Percentiles rank a stretch among this genome's conserved stretches.
Evolutionary conservation across 768 basidiomycete genomes (phyloP).

Genomic region (Phlebiopsis flavidoalba): DNA sequence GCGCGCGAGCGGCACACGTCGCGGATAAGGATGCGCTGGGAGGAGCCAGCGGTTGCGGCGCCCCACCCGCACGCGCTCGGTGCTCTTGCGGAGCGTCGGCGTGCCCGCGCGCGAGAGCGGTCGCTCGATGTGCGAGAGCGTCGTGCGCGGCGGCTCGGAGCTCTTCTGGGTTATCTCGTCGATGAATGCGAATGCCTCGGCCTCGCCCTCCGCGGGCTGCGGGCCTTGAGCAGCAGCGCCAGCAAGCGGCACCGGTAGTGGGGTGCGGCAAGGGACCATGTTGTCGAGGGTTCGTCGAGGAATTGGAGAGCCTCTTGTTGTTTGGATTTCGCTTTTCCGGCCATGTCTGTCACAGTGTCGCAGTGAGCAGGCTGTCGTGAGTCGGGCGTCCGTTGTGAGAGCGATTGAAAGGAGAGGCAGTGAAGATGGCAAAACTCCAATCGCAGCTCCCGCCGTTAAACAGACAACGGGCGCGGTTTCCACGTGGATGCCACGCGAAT

Average conservation of each 20-base stretch:
- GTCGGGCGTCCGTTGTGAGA: background rate
- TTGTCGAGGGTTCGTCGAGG: constrained; percentile 93
- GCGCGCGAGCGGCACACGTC: constrained; percentile 15
- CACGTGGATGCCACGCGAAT: background rate
- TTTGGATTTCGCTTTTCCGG: constrained; percentile 62
- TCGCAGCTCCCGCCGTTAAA: background rate
- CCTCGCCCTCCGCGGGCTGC: constrained; percentile 47
- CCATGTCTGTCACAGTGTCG: constrained; percentile 21
- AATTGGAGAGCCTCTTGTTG: constrained; percentile 88
- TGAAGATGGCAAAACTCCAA: background rate
- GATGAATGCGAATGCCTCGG: constrained; percentile 86
- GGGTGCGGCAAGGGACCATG: constrained; percentile 31
- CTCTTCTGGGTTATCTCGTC: constrained; percentile 94
- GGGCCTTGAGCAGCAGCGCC: constrained; percentile 21
- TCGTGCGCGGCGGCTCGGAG: constrained; percentile 64
- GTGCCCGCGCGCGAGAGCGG: constrained; percentile 63
- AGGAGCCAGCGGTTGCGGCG: constrained; percentile 30
- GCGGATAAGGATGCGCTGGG: constrained; percentile 1
- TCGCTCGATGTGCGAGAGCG: constrained; percentile 51
- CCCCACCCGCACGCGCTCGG: constrained; percentile 69
- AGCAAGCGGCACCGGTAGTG: constrained; percentile 17
- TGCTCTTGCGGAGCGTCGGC: constrained; percentile 68
- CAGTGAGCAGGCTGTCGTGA: background rate
- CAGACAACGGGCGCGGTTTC: background rate
- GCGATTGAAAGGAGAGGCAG: background rate